Percentiles rank a stretch among this genome's conserved stretches.
Evolutionary conservation across 2,329 filamentous ascomycete species (phyloP).

Genomic region (Akanthomyces dipterigenus): DNA sequence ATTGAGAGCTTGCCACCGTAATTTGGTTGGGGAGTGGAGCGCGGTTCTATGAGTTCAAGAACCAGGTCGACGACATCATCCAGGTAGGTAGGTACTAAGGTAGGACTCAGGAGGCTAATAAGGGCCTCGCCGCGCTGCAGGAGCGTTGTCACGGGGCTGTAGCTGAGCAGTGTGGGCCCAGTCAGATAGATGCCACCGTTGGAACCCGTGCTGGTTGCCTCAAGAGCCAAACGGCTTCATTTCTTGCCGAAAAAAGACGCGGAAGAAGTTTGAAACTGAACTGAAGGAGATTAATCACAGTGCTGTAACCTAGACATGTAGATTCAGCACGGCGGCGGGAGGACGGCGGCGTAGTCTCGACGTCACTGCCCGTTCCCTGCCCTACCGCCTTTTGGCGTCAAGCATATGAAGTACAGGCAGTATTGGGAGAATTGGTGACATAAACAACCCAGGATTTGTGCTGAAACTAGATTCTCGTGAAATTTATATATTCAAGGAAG

Average conservation of each 20-base stretch:
- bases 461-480: too few species aligned
- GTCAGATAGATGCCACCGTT: constrained; percentile 9
- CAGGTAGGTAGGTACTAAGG: too few species aligned
- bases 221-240: not conserved
- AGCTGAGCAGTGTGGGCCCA: not conserved
- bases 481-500: too few species aligned
- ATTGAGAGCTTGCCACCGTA: not conserved
- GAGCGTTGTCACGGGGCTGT: not conserved
- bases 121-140: not conserved
- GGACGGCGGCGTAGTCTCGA: not conserved
- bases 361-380: not conserved
- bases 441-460: too few species aligned
- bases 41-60: not conserved
- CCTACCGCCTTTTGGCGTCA: not conserved
- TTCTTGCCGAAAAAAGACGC: not conserved
- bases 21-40: constrained; percentile 8
- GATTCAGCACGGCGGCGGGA: not conserved
- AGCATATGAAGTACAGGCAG: not conserved
- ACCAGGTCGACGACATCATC: not conserved
- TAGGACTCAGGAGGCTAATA: not conserved
- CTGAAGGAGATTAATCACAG: not conserved
- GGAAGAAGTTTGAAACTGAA: not conserved
- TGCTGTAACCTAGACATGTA: too few species aligned
- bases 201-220: not conserved
- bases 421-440: too few species aligned